phyloP scores from a whole-genome alignment of 164 flowering plant genomes.

The Chloranthus sessilifolius region DNA sequence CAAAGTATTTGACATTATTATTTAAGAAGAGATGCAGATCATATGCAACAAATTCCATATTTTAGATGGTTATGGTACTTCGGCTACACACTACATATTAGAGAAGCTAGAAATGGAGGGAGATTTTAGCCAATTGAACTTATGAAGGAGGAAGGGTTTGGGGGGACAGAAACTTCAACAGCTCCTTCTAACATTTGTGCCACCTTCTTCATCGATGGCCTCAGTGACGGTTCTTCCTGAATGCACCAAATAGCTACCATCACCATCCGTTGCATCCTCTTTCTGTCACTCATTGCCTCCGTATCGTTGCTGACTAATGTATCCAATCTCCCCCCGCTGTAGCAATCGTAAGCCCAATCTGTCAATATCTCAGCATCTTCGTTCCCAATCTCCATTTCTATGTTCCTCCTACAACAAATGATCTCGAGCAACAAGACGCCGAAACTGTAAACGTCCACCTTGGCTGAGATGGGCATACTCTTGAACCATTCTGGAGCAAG shows the following conservation, averaged over 20 bases:
- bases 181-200: constrained; percentile 8
- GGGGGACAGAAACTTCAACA: constrained; percentile 14
- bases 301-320: constrained; percentile 8
- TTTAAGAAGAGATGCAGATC: too few relatives aligned
- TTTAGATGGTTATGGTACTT: too few relatives aligned
- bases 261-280: constrained; percentile 7
- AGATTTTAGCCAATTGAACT: constrained; percentile 5
- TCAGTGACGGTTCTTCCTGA: constrained; percentile 10
- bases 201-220: constrained; percentile 16
- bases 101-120: too few relatives aligned
- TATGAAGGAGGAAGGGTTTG: constrained; percentile 13
- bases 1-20: too few relatives aligned
- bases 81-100: too few relatives aligned
- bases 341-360: constrained; percentile 22
- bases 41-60: too few relatives aligned
- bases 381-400: constrained; percentile 1
- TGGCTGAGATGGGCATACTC: constrained; percentile 10
- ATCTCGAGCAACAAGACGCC: constrained; percentile 24
- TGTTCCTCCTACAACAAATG: constrained; percentile 12
- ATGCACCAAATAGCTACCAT: constrained; percentile 12
- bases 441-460: constrained; percentile 21
- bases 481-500: constrained; percentile 13
- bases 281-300: constrained; percentile 8
- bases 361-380: constrained; percentile 11
- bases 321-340: constrained; percentile 5